phyloP scores from a whole-genome alignment of 2,329 filamentous ascomycete species.

The Salinomyces thailandicus region DNA sequence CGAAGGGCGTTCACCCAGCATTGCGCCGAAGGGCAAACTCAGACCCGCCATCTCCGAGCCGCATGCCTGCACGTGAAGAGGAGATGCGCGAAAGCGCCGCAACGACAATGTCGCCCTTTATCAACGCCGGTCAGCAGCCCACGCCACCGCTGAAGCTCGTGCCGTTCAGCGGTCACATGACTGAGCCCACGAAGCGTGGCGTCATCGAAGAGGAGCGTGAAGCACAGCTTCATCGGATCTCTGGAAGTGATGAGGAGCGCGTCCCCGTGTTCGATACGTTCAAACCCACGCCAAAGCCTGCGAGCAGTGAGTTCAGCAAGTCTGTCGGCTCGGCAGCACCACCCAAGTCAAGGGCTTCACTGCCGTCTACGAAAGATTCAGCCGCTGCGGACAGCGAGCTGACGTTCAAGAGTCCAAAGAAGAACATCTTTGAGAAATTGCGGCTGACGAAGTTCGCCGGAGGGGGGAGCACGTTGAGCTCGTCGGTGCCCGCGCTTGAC shows the following conservation, averaged over 20 bases:
- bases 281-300: conserved; percentile 16
- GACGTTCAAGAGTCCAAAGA: conserved; percentile 30
- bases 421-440: conserved; percentile 29
- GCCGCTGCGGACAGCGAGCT: conserved; percentile 1
- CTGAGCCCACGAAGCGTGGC: conserved; percentile 28
- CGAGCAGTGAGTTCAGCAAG: conserved; percentile 12
- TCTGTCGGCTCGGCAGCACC: conserved; percentile 1
- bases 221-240: conserved; percentile 16
- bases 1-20: conserved; percentile 18
- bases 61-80: neutral
- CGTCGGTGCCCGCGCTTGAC: conserved; percentile 6
- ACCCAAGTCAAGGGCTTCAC: conserved; percentile 4
- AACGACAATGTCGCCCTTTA: conserved; percentile 22
- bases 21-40: conserved; percentile 3
- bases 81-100: conserved; percentile 11
- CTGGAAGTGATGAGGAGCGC: conserved; percentile 25
- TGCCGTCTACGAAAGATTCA: conserved; percentile 8
- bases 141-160: conserved; percentile 19
- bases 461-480: conserved; percentile 2
- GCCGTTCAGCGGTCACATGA: conserved; percentile 14
- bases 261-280: conserved; percentile 16
- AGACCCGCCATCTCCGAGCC: conserved; percentile 1
- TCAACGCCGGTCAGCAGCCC: conserved; percentile 10
- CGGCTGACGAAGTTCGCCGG: conserved; percentile 4
- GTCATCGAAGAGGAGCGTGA: conserved; percentile 32